A percentile compares a stretch with the other conserved stretches of the same genome.
These are phyloP conservation scores for Paramecium biaurelia DNA, from an alignment of 73 alveolate species.

Conservation along the genomic window DNA sequence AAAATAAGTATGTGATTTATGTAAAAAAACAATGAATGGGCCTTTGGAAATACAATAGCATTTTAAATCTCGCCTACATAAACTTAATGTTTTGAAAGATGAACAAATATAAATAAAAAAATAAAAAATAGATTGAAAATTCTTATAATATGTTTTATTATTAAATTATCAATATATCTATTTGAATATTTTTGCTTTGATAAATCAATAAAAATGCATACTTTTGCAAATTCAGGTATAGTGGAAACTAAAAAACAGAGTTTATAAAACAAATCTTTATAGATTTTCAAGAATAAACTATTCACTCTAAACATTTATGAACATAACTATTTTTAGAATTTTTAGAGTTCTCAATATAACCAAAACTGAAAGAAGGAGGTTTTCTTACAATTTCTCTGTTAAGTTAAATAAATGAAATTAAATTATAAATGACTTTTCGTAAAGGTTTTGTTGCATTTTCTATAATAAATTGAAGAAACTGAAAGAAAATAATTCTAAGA, in stretches of 20 bases:
- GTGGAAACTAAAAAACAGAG: too few species aligned
- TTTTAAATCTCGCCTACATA: not conserved
- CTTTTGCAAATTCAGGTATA: too few species aligned
- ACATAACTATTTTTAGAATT: not conserved
- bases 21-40: slow-evolving; percentile 33
- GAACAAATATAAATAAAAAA: not conserved
- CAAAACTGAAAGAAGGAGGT: too few species aligned
- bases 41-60: slow-evolving; percentile 26
- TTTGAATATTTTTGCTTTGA: not conserved
- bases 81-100: not conserved
- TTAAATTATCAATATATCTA: too few species aligned
- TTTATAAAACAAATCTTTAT: too few species aligned
- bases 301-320: not conserved
- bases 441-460: not conserved
- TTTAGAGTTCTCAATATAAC: not conserved
- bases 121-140: not conserved
- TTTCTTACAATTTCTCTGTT: not conserved
- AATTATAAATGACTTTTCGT: not conserved
- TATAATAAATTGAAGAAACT: not conserved
- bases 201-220: too few species aligned
- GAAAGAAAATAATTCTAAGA: not conserved
- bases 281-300: too few species aligned
- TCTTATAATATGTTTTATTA: not conserved
- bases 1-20: slow-evolving; percentile 46
- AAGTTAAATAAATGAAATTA: not conserved